A percentile compares a stretch with the other conserved stretches of the same genome.
Evolutionary conservation across 768 basidiomycete genomes (phyloP).

Genomic region (Cantharellus cinnabarinus): DNA sequence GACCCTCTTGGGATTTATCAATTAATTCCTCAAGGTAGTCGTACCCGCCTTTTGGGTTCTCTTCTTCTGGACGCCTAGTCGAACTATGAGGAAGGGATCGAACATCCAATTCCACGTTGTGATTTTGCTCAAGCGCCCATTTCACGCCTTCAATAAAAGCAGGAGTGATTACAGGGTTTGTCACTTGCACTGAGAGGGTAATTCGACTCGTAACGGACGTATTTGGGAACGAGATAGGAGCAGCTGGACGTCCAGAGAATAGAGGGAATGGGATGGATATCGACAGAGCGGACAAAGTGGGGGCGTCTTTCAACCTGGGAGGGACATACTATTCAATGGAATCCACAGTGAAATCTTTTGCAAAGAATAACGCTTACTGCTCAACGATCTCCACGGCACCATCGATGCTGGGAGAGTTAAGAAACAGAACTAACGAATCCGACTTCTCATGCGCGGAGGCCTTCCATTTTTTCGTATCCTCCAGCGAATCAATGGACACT

Average conservation of each 20-base stretch:
- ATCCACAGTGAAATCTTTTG: neutral
- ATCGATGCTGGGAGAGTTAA: neutral
- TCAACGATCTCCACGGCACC: no score
- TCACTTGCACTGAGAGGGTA: constrained; percentile 33
- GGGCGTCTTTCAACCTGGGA: neutral
- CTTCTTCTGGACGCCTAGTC: constrained; percentile 12
- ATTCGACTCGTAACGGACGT: constrained; percentile 8
- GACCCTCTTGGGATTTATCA: constrained; percentile 29
- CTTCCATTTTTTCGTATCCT: neutral
- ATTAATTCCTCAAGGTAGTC: constrained; percentile 57
- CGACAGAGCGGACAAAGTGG: neutral
- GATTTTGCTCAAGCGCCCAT: constrained; percentile 44
- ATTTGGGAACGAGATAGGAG: neutral
- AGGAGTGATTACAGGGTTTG: constrained; percentile 30
- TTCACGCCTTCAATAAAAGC: constrained; percentile 33
- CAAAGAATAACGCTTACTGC: no score
- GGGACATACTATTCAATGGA: neutral
- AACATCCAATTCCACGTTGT: constrained; percentile 53
- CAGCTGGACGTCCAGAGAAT: neutral
- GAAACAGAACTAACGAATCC: neutral
- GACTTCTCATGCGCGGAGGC: neutral
- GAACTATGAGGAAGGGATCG: constrained; percentile 4
- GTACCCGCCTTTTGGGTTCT: constrained; percentile 29
- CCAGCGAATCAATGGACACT: constrained; percentile 21
- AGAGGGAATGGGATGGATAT: neutral